Conservation (phyloP, 108 stramenopile species). For the Chaetoceros tenuissimus region DNA sequence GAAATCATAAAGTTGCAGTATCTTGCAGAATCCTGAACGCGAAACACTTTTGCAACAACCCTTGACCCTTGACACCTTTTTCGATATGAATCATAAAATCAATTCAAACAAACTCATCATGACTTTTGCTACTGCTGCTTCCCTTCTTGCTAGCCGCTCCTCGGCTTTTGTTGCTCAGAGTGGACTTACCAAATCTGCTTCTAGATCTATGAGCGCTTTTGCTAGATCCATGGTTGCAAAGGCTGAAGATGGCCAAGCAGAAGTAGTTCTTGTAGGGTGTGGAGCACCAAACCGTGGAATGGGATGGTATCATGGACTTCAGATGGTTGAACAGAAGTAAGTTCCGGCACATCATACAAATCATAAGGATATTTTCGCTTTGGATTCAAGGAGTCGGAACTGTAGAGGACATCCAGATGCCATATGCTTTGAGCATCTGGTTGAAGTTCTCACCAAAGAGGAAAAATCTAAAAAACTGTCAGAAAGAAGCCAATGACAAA, state of each 20-base stretch:
- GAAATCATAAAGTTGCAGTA: too few relatives aligned
- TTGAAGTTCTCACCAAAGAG: background rate
- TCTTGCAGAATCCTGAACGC: too few relatives aligned
- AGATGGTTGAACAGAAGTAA: constrained; percentile 82
- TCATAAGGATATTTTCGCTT: background rate
- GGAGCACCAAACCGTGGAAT: constrained; percentile 76
- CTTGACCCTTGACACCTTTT: too few relatives aligned
- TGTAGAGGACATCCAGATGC: background rate
- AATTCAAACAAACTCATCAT: too few relatives aligned
- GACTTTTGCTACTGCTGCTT: constrained; percentile 4
- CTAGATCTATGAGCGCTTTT: constrained; percentile 16
- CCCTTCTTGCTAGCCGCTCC: constrained; percentile 19
- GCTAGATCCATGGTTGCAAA: constrained; percentile 3
- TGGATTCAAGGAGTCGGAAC: background rate
- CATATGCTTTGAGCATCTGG: background rate
- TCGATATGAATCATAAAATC: too few relatives aligned
- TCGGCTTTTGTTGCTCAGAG: constrained; percentile 20
- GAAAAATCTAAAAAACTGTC: too few relatives aligned
- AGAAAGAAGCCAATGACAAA: too few relatives aligned
- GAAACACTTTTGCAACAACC: too few relatives aligned
- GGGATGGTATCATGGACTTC: constrained; percentile 84
- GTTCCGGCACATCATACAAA: constrained; percentile 8
- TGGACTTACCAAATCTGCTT: constrained; percentile 14
- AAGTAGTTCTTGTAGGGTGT: constrained; percentile 84
- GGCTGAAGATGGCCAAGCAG: constrained; percentile 55